Base-by-base conservation (phyloP, 2,329 filamentous ascomycete genomes). In the Xylaria sp. region DNA sequence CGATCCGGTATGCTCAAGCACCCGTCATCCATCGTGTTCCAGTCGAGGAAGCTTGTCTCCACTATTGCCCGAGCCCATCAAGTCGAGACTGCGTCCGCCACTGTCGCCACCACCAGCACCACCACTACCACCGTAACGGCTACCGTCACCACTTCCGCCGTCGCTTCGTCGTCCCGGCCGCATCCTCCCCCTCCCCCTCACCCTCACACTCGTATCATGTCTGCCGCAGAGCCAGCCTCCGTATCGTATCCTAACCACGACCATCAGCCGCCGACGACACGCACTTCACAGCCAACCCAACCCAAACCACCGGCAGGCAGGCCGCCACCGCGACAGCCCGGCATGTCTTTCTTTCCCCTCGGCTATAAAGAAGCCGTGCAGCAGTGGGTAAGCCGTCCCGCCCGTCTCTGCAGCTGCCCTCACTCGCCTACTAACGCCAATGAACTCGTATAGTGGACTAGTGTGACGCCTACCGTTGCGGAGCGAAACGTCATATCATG, bases 301-400 rank as follows among this genome's bases (percentile, higher is more conserved):
- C 78, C 82, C 68, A 77, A 78, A 62, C 77, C 67, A 25, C 71
- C 70, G 54, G 64, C 74, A 56, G 69, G 71, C 20, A 73, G 78
- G 71, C 49, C 79, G 7, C 68, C 66, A n/a, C 62, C 70, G 18
- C 70, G 76, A 78, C 68, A 73, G 78, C 63, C 78, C 75, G 63
- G 77, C 78, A 78, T 80, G 46, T 77, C 77, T 1, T 90, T 88
- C 80, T 98, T 99, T 74, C 94, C 96, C 1, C 83, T 98, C 25
- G 91, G 94, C 59, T 97, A 97, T 83, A 96, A 94, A 77, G 94
- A 97, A 67, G 95, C 93, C 18, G 93, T 94, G 71, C 91, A 88
- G 74, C 95, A 98, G 86, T 98, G 96, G 94, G 92, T 93, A 82
- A 72, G 90, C 85, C 62, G 39, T 61, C 41, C 31, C 33, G n/a